Evolutionary conservation across 108 stramenopile species (phyloP).

Genomic region (Mediolabrus comicus): DNA sequence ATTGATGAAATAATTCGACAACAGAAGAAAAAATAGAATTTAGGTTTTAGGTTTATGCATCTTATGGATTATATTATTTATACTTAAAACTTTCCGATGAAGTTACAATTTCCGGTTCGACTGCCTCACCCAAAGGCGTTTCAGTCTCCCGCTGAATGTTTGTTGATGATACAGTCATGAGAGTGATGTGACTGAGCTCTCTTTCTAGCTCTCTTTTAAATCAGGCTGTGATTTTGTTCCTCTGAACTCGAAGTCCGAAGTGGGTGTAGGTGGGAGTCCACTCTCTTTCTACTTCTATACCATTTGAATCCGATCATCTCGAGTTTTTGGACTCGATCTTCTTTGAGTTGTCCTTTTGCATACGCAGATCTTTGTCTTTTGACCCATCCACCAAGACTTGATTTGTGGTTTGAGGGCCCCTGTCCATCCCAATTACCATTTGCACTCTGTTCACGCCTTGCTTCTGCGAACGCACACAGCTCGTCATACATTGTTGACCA

Average conservation of each 20-base stretch:
- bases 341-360: slow-evolving; percentile 76
- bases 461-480: slow-evolving; percentile 62
- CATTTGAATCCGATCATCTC: slow-evolving; percentile 75
- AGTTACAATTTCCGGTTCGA: neutral
- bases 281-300: no score
- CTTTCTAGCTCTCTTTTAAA: no score
- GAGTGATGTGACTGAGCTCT: neutral
- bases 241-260: no score
- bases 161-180: neutral
- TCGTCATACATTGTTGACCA: slow-evolving; percentile 84
- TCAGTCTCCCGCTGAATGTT: neutral
- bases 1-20: no score
- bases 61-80: no score
- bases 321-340: slow-evolving; percentile 74
- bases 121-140: neutral
- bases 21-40: no score
- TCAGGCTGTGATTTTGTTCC: no score
- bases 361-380: slow-evolving; percentile 82
- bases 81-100: neutral
- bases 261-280: no score
- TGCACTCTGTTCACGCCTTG: slow-evolving; percentile 40
- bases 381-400: slow-evolving; percentile 84
- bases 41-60: no score
- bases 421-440: slow-evolving; percentile 80
- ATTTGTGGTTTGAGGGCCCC: slow-evolving; percentile 76